These are phyloP conservation scores for Lipomyces sp. DNA, from an alignment of 805 yeast genomes.

Conservation along the genomic window DNA sequence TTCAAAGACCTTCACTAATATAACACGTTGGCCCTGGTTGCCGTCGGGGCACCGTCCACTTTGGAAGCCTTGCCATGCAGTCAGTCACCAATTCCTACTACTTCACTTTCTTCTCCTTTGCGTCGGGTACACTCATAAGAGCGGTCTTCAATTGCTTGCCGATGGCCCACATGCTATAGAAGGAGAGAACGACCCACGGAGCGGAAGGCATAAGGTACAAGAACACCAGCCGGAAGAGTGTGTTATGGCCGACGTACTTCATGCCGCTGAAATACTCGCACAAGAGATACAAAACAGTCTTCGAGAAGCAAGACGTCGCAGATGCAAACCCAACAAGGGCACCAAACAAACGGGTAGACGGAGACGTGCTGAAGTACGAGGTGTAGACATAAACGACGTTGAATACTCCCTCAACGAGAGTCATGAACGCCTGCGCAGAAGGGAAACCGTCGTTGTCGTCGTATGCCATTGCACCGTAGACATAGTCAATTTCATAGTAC, in stretches of 20 bases:
- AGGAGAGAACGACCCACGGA: conserved; percentile 18
- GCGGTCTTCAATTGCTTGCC: conserved; percentile 11
- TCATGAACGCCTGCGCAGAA: conserved; percentile 21
- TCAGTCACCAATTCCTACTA: no score
- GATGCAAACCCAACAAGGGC: conserved; percentile 17
- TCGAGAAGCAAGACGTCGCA: conserved; percentile 25
- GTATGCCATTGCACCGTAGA: conserved; percentile 23
- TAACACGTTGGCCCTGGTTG: no score
- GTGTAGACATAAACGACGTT: conserved; percentile 13
- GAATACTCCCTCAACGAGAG: conserved; percentile 17
- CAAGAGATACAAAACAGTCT: conserved; percentile 24
- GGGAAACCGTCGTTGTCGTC: conserved; percentile 25
- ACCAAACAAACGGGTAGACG: conserved; percentile 11
- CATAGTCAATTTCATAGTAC: conserved; percentile 23
- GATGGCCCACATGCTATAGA: conserved; percentile 12
- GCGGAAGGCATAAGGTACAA: conserved; percentile 20
- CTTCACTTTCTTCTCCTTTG: conserved; percentile 16
- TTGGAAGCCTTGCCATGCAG: no score
- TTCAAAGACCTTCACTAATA: no score
- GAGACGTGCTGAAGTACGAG: conserved; percentile 2
- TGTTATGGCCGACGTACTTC: conserved; percentile 28
- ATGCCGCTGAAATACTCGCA: conserved; percentile 21
- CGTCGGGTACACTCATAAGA: conserved; percentile 2
- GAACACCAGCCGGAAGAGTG: conserved; percentile 3
- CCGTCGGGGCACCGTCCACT: no score